Base-by-base conservation (phyloP, 495 filamentous ascomycete genomes). In the Letharia lupina region DNA sequence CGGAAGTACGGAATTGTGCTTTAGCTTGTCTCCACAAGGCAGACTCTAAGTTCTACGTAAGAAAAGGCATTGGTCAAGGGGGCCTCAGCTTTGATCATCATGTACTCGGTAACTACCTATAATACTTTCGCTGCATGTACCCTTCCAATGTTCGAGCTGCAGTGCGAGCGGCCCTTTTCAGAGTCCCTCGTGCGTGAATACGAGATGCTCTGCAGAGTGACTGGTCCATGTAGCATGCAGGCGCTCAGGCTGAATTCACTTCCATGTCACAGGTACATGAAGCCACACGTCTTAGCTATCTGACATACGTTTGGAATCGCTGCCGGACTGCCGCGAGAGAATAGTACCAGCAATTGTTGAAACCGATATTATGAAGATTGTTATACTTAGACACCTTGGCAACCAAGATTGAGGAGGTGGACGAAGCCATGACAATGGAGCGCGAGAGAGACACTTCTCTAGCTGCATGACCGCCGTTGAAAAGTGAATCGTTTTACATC, bases 1-100 rank as follows among this genome's bases (percentile, higher is more conserved):
- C 64, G 64, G 64, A 60, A 50, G 37, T 37, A 50, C 57, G 64
- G 64, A 52, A 50, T 18, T 31, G 18, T 52, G 20, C 50, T 58
- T 56, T 58, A 56, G 63, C 39, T 44, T 35, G 5, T 35, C 23
- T 47, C 16, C 52, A 59, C 63, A 65, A 47, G 54, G 33, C 16
- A 12, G 12, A 39, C 31, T 35, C 52, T 6, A 18, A 2, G 12
- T 31, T 35, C 52, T 6, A 18, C 11, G 12, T 31, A 13, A 35
- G 52, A 33, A 12, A 4, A 28, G n/a, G 54, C 31, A 57, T 6
- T 35, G 15, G 15, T 37, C 15, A 33, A 37, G 13, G 0, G 5
- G 54, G 13, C 33, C 31, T 37, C 54, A 57, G 33, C 54, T 57
- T 20, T 37, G 31, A 35, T 57, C 16, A 57, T 57, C 15, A 57